A percentile compares a stretch with the other conserved stretches of the same genome.
These are phyloP conservation scores for Castanea crenata DNA, from an alignment of 306 rosid genomes.

Conservation along the genomic window DNA sequence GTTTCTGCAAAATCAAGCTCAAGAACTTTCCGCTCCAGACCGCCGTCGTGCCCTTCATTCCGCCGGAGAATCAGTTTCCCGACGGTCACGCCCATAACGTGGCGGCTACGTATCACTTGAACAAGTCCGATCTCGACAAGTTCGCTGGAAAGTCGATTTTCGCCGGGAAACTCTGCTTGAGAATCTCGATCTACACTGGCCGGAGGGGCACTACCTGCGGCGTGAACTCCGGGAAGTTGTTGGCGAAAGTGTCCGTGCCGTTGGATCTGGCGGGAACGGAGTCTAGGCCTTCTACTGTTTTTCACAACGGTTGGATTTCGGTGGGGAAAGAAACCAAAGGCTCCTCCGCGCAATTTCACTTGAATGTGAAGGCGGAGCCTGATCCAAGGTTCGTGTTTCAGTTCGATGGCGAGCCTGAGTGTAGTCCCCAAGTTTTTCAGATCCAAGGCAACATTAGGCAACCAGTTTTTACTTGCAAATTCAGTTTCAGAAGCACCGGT, in stretches of 20 bases:
- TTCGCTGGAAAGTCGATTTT: constrained; percentile 46
- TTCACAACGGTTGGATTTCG: constrained; percentile 64
- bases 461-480: constrained; percentile 75
- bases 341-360: constrained; percentile 62
- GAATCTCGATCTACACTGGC: constrained; percentile 62
- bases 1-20: constrained; percentile 72
- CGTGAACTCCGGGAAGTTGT: constrained; percentile 50
- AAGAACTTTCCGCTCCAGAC: constrained; percentile 58
- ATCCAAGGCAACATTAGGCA: constrained; percentile 67
- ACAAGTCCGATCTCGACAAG: constrained; percentile 50
- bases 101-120: constrained; percentile 70
- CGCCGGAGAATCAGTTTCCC: constrained; percentile 35
- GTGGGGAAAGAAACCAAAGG: constrained; percentile 55
- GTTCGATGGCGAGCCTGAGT: constrained; percentile 77
- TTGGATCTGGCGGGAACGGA: constrained; percentile 51
- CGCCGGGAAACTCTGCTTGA: constrained; percentile 38
- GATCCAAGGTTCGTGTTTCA: constrained; percentile 73
- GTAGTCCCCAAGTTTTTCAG: constrained; percentile 76
- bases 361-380: constrained; percentile 67
- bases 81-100: constrained; percentile 35
- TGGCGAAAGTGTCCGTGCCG: constrained; percentile 53
- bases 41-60: constrained; percentile 57
- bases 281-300: constrained; percentile 30
- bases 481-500: constrained; percentile 57
- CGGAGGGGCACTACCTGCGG: constrained; percentile 62